Percentiles rank a stretch among this genome's conserved stretches.
Conservation (phyloP, 2,329 filamentous ascomycete species). For the Harringtonia aguacate region DNA sequence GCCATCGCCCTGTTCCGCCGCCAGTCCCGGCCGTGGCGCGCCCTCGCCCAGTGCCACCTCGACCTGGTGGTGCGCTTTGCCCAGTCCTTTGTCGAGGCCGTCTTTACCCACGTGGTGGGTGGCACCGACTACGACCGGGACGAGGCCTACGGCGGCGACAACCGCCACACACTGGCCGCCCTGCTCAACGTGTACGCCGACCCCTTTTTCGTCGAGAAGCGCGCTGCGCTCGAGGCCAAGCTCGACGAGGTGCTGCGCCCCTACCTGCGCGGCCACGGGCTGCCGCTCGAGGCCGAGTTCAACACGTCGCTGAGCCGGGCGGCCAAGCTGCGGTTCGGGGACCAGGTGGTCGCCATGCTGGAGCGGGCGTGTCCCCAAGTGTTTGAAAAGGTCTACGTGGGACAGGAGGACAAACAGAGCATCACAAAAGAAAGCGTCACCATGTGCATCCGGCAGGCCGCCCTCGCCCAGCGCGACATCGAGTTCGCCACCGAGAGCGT, state of each 20-base stretch:
- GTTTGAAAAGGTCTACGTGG: too few relatives aligned
- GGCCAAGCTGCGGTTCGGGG: background rate
- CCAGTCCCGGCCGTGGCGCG: slow-evolving; percentile 26
- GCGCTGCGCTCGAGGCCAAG: slow-evolving; percentile 19
- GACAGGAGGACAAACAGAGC: background rate
- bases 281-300: slow-evolving; percentile 23
- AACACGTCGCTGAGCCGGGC: background rate
- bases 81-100: slow-evolving; percentile 25
- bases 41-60: slow-evolving; percentile 25
- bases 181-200: slow-evolving; percentile 15
- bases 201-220: slow-evolving; percentile 15
- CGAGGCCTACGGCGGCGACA: background rate
- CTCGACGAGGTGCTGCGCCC: slow-evolving; percentile 28
- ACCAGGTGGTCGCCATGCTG: background rate
- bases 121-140: too few relatives aligned
- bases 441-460: background rate
- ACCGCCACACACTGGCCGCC: slow-evolving; percentile 8
- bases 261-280: slow-evolving; percentile 21
- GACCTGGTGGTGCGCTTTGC: slow-evolving; percentile 16
- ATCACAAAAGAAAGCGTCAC: background rate
- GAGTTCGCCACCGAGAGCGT: slow-evolving; percentile 26
- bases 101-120: slow-evolving; percentile 21
- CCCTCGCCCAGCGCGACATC: background rate
- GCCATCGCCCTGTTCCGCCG: slow-evolving; percentile 27
- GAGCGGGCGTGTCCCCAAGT: background rate